phyloP scores from a whole-genome alignment of 208 protist species.

The Leishmania amazonensis region DNA sequence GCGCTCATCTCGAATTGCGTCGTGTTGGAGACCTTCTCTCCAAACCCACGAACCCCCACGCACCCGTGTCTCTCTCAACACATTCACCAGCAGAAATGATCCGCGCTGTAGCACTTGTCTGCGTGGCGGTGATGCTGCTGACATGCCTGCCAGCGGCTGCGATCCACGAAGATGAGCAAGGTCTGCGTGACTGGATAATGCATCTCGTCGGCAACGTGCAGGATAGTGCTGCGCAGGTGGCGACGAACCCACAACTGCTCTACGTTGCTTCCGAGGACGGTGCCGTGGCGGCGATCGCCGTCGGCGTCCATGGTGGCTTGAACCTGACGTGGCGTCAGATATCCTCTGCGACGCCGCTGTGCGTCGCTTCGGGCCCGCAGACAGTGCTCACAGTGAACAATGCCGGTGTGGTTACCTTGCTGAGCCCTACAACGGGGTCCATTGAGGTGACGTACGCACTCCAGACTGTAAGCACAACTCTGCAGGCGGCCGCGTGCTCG shows the following conservation, averaged over 20 bases:
- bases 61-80: no score
- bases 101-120: background rate
- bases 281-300: slow-evolving; percentile 63
- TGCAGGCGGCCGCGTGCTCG: slow-evolving; percentile 40
- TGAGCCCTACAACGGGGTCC: slow-evolving; percentile 52
- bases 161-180: slow-evolving; percentile 90
- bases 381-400: slow-evolving; percentile 51
- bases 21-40: background rate
- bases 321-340: slow-evolving; percentile 69
- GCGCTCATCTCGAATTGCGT: background rate
- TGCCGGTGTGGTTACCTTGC: slow-evolving; percentile 45
- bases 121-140: slow-evolving; percentile 4
- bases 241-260: slow-evolving; percentile 37
- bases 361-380: slow-evolving; percentile 38
- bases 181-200: slow-evolving; percentile 80
- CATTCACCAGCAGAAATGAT: background rate
- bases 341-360: slow-evolving; percentile 50
- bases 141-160: slow-evolving; percentile 21
- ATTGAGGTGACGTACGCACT: slow-evolving; percentile 61
- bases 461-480: slow-evolving; percentile 4
- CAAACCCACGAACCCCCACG: no score
- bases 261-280: slow-evolving; percentile 67
- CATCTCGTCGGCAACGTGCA: slow-evolving; percentile 79
- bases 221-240: slow-evolving; percentile 48
- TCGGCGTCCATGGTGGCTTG: slow-evolving; percentile 26